Evolutionary conservation across 345 rosid genomes (phyloP), one percentile per base, ranked within the genome.

Genomic region (Rhodomyrtus tomentosa): DNA sequence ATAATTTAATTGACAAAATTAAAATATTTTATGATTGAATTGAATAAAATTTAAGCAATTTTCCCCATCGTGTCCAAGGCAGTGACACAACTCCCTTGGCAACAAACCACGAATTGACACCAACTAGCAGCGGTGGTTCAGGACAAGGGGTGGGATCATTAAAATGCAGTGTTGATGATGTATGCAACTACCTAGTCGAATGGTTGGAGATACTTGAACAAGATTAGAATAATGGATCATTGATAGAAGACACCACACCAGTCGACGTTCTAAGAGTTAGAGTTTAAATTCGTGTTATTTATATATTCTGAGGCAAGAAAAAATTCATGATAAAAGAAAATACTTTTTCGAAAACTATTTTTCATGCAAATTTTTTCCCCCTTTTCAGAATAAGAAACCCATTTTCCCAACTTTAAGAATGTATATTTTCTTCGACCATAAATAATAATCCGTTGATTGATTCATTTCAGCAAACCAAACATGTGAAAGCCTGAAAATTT

Each of bases 311-410:
- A n/a, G n/a, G n/a, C n/a, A n/a, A n/a, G n/a, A n/a, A n/a, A n/a
- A n/a, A n/a, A n/a, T 53, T 53, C 24, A 29, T 3, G 74, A 3
- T 62, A 29, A 62, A 29, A 0, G 7, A 59, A 59, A 18, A 68
- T 18, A 0, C 7, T 68, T 68, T 29, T 9, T 1, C 0, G 0
- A 0, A 62, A 59, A 59, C 7, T 0, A 6, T 7, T 59, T 62
- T 62, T 32, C 3, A 4, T 1, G 0, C 32, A 16, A 2, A 32
- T 32, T 0, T 32, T 8, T 68, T 68, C 18, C 21, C 6, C 40
- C 45, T 68, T 36, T 68, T 18, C 3, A 16, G 10, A 1, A 7
- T 6, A 16, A 5, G 22, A 1, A 62, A 16, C 15, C 1, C 20
- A 53, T 7, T 53, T 53, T 1, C 56, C 56, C 3, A 54, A 54